Evolutionary conservation across 805 yeast genomes (phyloP).

Genomic region (Yarrowia sp.): DNA sequence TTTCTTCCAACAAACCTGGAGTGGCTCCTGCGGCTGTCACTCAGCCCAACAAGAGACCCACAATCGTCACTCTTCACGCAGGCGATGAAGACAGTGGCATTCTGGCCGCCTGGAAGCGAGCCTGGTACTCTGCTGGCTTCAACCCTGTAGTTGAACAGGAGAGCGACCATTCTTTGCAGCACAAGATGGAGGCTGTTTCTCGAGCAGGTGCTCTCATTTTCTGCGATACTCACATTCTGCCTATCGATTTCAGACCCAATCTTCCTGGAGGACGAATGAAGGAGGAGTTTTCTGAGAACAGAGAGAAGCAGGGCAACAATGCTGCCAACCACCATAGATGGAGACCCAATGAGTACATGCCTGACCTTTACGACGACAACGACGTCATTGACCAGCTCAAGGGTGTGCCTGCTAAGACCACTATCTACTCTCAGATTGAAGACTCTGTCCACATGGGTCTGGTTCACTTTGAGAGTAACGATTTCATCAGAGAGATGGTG

Average conservation of each 20-base stretch:
- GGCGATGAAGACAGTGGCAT: neutral
- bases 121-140: slow-evolving; percentile 36
- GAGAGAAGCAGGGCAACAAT: neutral
- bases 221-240: slow-evolving; percentile 19
- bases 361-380: slow-evolving; percentile 17
- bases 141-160: slow-evolving; percentile 1
- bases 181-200: slow-evolving; percentile 13
- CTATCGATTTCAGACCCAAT: slow-evolving; percentile 36
- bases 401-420: neutral
- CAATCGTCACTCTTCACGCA: slow-evolving; percentile 12
- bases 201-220: neutral
- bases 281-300: slow-evolving; percentile 21
- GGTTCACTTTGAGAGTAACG: slow-evolving; percentile 18
- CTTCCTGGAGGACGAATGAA: slow-evolving; percentile 30
- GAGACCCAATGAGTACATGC: slow-evolving; percentile 24
- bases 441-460: slow-evolving; percentile 6
- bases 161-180: slow-evolving; percentile 7
- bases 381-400: slow-evolving; percentile 29
- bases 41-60: slow-evolving; percentile 12
- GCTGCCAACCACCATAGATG: slow-evolving; percentile 4
- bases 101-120: slow-evolving; percentile 22
- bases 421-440: slow-evolving; percentile 13
- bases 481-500: neutral
- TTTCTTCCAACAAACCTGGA: slow-evolving; percentile 26
- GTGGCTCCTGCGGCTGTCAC: slow-evolving; percentile 27